phyloP scores from a whole-genome alignment of 2,329 filamentous ascomycete species.

The Paecilomyces variotii region DNA sequence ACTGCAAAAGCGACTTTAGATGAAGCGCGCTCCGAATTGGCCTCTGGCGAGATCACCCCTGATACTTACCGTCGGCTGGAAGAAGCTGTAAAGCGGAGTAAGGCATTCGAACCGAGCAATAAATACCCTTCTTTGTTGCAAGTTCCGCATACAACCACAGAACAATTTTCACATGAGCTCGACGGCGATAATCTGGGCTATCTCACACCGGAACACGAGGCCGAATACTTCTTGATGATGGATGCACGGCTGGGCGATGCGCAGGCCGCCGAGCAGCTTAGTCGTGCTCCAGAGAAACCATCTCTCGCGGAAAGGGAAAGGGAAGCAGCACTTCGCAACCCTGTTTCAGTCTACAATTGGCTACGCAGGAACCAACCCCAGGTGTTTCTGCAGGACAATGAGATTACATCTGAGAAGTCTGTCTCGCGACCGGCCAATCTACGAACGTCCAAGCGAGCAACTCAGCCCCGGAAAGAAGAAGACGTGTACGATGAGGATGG shows the following conservation, averaged over 20 bases:
- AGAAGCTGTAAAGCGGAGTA: conserved; percentile 28
- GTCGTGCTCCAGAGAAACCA: conserved; percentile 26
- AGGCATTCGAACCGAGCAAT: conserved; percentile 29
- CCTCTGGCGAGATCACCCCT: conserved; percentile 26
- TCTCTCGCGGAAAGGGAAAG: conserved; percentile 46
- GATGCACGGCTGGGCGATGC: conserved; percentile 34
- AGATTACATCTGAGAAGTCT: conserved; percentile 39
- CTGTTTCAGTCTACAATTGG: conserved; percentile 93
- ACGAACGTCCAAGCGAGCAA: conserved; percentile 34
- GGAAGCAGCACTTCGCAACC: conserved; percentile 61
- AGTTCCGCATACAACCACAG: conserved; percentile 21
- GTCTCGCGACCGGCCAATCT: conserved; percentile 30
- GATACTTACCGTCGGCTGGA: conserved; percentile 32
- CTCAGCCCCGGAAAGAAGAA: conserved; percentile 31
- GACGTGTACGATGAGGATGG: conserved; percentile 38
- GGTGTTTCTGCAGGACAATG: conserved; percentile 72
- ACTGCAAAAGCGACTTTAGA: conserved; percentile 27
- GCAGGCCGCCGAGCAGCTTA: conserved; percentile 47
- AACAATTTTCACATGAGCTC: conserved; percentile 6
- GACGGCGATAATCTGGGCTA: conserved; percentile 30
- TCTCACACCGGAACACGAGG: conserved; percentile 37
- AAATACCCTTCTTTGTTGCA: conserved; percentile 25
- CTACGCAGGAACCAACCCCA: conserved; percentile 76
- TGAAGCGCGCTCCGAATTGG: conserved; percentile 31
- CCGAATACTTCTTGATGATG: conserved; percentile 33